These are phyloP conservation scores for Fusarium armeniacum DNA, from an alignment of 2,329 filamentous ascomycete species.

Conservation along the genomic window DNA sequence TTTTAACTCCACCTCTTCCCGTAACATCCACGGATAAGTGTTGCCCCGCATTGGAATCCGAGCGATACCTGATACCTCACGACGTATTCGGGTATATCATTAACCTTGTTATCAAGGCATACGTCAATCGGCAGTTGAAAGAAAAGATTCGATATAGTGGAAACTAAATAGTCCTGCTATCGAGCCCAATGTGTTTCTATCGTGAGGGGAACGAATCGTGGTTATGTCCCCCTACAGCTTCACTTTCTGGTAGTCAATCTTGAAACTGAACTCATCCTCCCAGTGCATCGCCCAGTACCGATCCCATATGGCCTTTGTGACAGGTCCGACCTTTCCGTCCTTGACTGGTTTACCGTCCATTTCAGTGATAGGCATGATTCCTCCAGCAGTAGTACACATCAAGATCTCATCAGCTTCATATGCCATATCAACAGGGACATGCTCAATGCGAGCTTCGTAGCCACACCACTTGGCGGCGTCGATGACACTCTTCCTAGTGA, in stretches of 20 bases:
- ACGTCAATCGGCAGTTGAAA: background rate
- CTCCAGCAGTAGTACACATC: slow-evolving; percentile 67
- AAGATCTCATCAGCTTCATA: slow-evolving; percentile 64
- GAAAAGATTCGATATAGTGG: background rate
- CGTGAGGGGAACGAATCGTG: background rate
- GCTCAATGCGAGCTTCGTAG: slow-evolving; percentile 50
- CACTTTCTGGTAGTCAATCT: slow-evolving; percentile 25
- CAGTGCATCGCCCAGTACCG: slow-evolving; percentile 55
- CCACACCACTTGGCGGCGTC: slow-evolving; percentile 56
- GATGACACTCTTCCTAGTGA: slow-evolving; percentile 64
- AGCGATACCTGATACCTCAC: background rate
- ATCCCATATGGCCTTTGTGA: slow-evolving; percentile 65
- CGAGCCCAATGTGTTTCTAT: accelerated
- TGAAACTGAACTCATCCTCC: slow-evolving; percentile 38
- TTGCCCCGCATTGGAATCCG: background rate
- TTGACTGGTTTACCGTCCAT: slow-evolving; percentile 60
- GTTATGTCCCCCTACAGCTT: background rate
- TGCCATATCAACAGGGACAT: slow-evolving; percentile 17
- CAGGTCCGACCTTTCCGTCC: slow-evolving; percentile 59
- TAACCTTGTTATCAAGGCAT: background rate
- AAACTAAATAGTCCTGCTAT: too few species aligned
- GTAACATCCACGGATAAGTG: background rate
- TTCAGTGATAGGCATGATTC: slow-evolving; percentile 65
- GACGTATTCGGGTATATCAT: background rate
- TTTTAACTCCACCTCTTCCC: background rate